phyloP scores from a whole-genome alignment of 1,284 basidiomycete genomes.

The Peniophora sp. region DNA sequence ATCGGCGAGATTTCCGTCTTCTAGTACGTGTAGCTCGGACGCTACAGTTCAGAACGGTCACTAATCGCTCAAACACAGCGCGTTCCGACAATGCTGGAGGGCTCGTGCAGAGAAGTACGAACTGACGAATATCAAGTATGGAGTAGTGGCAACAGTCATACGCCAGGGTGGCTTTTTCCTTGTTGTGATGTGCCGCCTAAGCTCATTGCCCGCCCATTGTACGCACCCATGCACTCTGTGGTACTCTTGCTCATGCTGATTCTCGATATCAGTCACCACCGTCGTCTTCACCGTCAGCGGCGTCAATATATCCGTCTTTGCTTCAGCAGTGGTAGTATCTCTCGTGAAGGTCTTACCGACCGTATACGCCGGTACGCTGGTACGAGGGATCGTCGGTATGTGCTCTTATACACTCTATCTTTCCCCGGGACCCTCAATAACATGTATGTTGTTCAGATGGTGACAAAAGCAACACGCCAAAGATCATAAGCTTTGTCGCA shows the following conservation, averaged over 20 bases:
- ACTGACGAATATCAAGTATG: too few relatives aligned
- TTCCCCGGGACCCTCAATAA: too few relatives aligned
- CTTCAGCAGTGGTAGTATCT: slow-evolving; percentile 64
- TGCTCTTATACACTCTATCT: too few relatives aligned
- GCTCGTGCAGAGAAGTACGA: slow-evolving; percentile 68
- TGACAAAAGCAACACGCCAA: too few relatives aligned
- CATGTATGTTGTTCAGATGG: too few relatives aligned
- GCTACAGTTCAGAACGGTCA: too few relatives aligned
- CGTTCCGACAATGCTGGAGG: neutral
- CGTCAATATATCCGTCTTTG: slow-evolving; percentile 67
- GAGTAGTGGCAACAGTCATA: slow-evolving; percentile 70
- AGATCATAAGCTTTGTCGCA: too few relatives aligned
- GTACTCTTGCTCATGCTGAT: neutral
- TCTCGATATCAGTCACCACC: slow-evolving; percentile 39
- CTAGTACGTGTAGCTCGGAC: slow-evolving; percentile 44
- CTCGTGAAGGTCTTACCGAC: slow-evolving; percentile 73
- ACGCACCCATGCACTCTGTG: slow-evolving; percentile 12
- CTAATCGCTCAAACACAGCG: too few relatives aligned
- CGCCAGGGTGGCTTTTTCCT: slow-evolving; percentile 77
- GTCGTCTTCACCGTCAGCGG: slow-evolving; percentile 78
- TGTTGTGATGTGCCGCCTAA: slow-evolving; percentile 65
- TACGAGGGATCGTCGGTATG: too few relatives aligned
- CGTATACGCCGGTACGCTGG: slow-evolving; percentile 67
- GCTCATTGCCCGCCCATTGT: slow-evolving; percentile 78
- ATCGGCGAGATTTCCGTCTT: slow-evolving; percentile 66